phyloP scores from a whole-genome alignment of 139 green algal species.

The Coccomyxa sp. region DNA sequence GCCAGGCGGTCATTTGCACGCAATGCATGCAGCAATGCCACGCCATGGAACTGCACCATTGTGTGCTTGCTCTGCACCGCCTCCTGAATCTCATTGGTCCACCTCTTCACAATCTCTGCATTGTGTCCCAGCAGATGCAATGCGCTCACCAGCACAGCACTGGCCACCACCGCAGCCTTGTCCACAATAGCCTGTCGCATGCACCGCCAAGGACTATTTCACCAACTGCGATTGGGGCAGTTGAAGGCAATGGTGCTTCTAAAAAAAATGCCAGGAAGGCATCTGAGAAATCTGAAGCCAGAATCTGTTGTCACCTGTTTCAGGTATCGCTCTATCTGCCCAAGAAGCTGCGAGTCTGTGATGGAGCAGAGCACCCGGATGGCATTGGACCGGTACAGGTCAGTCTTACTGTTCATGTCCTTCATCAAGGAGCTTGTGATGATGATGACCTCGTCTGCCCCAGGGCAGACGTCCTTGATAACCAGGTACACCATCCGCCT shows the following conservation, averaged over 20 bases:
- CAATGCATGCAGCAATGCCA: constrained; percentile 92
- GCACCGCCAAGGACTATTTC: constrained; percentile 49
- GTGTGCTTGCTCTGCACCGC: constrained; percentile 79
- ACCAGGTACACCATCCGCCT: constrained; percentile 97
- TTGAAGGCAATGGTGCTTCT: not conserved
- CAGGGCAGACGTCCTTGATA: constrained; percentile 94
- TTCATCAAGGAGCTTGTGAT: constrained; percentile 99
- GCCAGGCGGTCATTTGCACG: constrained; percentile 88
- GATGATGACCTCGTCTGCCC: constrained; percentile 92
- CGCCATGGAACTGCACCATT: constrained; percentile 95
- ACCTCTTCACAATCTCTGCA: constrained; percentile 94
- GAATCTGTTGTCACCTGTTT: constrained; percentile 1
- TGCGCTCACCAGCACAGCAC: constrained; percentile 78
- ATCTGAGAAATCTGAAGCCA: no score
- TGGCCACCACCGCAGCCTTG: constrained; percentile 73
- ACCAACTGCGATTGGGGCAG: constrained; percentile 13
- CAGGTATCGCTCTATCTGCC: constrained; percentile 78
- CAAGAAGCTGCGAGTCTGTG: constrained; percentile 84
- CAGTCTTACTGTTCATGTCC: constrained; percentile 96
- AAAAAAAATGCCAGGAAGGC: constrained; percentile 20
- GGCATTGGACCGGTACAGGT: constrained; percentile 94
- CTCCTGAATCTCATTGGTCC: constrained; percentile 94
- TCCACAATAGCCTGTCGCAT: constrained; percentile 96
- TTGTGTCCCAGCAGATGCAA: constrained; percentile 80
- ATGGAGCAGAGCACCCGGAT: constrained; percentile 97